Evolutionary conservation across 352 stramenopile species (phyloP).

Genomic region (Phytophthora pluvialis): DNA sequence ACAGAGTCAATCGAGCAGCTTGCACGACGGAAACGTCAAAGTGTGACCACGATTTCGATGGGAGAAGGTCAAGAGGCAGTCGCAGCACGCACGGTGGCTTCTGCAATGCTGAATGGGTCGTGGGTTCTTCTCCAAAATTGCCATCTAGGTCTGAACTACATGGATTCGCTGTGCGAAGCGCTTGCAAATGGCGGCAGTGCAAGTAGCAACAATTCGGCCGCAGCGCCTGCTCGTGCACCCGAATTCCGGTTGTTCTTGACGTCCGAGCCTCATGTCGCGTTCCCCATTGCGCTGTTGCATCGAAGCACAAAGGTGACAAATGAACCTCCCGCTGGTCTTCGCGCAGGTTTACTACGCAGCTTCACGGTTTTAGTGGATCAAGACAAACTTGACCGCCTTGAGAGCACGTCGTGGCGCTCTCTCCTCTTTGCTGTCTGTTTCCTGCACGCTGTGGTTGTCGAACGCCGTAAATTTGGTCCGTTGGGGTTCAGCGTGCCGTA

Average conservation of each 20-base stretch:
- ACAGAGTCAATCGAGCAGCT: constrained; percentile 79
- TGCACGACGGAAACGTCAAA: constrained; percentile 72
- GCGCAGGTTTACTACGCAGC: constrained; percentile 68
- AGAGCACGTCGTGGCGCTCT: constrained; percentile 62
- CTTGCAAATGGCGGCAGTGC: constrained; percentile 35
- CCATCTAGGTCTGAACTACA: constrained; percentile 71
- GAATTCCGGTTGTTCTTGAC: constrained; percentile 85
- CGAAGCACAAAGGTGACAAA: constrained; percentile 80
- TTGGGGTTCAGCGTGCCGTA: constrained; percentile 79
- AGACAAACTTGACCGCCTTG: constrained; percentile 80
- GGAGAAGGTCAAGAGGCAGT: constrained; percentile 77
- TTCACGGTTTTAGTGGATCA: constrained; percentile 83
- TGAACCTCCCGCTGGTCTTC: constrained; percentile 73
- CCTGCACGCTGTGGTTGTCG: constrained; percentile 78
- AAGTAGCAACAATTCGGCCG: constrained; percentile 7
- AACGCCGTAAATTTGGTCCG: constrained; percentile 79
- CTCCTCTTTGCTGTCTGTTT: constrained; percentile 82
- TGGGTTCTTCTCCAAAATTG: constrained; percentile 88
- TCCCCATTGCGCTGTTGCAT: constrained; percentile 76
- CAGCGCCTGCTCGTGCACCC: constrained; percentile 15
- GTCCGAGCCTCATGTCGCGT: constrained; percentile 62
- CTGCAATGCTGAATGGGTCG: constrained; percentile 72
- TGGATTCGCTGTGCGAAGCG: constrained; percentile 66
- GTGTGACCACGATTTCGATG: constrained; percentile 77
- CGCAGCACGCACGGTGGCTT: constrained; percentile 56